Percentiles rank a stretch among this genome's conserved stretches.
Conservation (phyloP, 345 rosid genomes). For the Chamaenerion angustifolium region DNA sequence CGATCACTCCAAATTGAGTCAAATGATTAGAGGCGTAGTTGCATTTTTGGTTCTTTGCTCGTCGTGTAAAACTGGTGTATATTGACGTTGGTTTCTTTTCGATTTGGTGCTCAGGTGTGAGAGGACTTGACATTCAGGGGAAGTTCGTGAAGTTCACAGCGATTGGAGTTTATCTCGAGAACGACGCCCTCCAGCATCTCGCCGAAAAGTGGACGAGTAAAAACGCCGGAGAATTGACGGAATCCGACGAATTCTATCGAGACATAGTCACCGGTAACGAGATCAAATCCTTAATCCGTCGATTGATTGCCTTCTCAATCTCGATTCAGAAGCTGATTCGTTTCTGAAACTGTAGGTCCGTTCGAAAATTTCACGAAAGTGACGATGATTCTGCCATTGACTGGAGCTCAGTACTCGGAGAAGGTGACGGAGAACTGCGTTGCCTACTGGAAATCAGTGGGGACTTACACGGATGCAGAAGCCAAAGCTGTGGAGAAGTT, state of each 20-base stretch:
- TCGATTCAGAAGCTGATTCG: neutral
- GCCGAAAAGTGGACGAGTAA: slow-evolving; percentile 64
- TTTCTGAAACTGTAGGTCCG: slow-evolving; percentile 4
- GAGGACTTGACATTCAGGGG: slow-evolving; percentile 67
- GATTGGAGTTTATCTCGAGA: slow-evolving; percentile 66
- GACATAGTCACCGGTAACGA: slow-evolving; percentile 61
- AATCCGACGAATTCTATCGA: slow-evolving; percentile 56
- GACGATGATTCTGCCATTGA: slow-evolving; percentile 10
- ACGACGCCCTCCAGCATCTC: slow-evolving; percentile 33
- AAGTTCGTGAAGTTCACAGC: slow-evolving; percentile 62
- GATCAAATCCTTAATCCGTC: too few relatives aligned
- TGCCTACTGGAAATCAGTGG: slow-evolving; percentile 53
- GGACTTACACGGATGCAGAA: slow-evolving; percentile 57
- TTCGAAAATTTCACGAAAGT: slow-evolving; percentile 10
- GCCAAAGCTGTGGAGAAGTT: slow-evolving; percentile 59
- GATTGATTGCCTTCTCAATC: too few relatives aligned
- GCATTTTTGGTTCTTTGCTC: neutral
- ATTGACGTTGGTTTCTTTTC: neutral
- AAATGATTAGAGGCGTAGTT: neutral
- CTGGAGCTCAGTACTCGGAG: slow-evolving; percentile 39
- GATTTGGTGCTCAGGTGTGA: slow-evolving; percentile 31
- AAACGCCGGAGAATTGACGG: slow-evolving; percentile 32
- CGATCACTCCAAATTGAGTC: neutral
- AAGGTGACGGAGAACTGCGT: slow-evolving; percentile 67
- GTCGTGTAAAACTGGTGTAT: too few relatives aligned